phyloP scores from a whole-genome alignment of 2,329 filamentous ascomycete species.

The Botrytis aclada region DNA sequence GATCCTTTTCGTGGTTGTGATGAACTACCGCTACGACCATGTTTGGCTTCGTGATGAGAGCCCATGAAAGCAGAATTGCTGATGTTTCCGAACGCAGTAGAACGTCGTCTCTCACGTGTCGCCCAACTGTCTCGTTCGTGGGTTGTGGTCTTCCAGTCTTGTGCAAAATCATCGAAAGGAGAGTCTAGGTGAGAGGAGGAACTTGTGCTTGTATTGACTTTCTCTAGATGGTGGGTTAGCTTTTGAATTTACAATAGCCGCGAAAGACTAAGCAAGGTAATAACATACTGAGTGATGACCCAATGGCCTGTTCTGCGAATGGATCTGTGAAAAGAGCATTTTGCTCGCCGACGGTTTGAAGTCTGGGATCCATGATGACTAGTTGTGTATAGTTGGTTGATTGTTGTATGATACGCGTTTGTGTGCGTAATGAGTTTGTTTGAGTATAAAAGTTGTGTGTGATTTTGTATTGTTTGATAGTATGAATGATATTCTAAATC shows the following conservation, averaged over 20 bases:
- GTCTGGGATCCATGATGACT: conserved; percentile 2
- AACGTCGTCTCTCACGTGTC: conserved; percentile 4
- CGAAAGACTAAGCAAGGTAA: background rate
- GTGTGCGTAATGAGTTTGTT: background rate
- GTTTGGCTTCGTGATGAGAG: conserved; percentile 5
- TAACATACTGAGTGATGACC: conserved; percentile 3
- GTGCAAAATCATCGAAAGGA: conserved; percentile 19
- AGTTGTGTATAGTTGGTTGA: background rate
- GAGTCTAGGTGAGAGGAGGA: background rate
- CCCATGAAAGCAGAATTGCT: conserved; percentile 16
- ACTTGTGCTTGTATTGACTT: background rate
- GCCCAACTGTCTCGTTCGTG: conserved; percentile 13
- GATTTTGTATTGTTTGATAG: background rate
- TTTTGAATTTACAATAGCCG: background rate
- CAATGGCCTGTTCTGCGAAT: background rate
- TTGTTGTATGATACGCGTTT: background rate
- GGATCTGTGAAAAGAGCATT: background rate
- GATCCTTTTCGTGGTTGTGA: background rate
- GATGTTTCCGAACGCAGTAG: conserved; percentile 10
- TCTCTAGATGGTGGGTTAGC: background rate
- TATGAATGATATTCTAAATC: background rate
- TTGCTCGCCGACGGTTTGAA: background rate
- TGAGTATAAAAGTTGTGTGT: background rate
- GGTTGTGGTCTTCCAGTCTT: conserved; percentile 15
- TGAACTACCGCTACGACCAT: conserved; percentile 1